These are phyloP conservation scores for Beauveria caledonica DNA, from an alignment of 2,329 filamentous ascomycete species.

Conservation along the genomic window DNA sequence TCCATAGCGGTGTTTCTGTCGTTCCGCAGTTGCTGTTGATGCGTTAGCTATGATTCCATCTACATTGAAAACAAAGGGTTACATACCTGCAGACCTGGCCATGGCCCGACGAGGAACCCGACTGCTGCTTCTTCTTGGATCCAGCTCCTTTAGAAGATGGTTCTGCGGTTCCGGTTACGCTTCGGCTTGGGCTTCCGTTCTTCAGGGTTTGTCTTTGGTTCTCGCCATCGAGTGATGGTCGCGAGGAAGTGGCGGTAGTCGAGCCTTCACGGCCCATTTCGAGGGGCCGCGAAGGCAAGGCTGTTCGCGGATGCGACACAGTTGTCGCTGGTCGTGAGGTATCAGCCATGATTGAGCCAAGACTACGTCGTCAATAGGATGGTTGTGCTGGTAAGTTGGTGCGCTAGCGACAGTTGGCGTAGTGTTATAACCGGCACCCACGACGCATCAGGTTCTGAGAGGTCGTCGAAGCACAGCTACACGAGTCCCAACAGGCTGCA, in stretches of 20 bases:
- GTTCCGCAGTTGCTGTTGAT: constrained; percentile 79
- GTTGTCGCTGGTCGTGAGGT: constrained; percentile 18
- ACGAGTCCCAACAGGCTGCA: background rate
- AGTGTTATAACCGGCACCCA: constrained; percentile 2
- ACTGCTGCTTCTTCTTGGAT: constrained; percentile 9
- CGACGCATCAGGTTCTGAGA: background rate
- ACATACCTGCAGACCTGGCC: constrained; percentile 12
- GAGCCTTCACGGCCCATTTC: constrained; percentile 21
- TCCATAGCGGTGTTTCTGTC: constrained; percentile 88
- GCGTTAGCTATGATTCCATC: background rate
- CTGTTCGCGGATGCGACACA: constrained; percentile 26
- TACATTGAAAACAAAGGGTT: background rate
- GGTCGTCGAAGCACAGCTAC: background rate
- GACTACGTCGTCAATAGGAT: background rate
- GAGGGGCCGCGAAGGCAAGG: constrained; percentile 30
- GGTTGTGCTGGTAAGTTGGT: background rate
- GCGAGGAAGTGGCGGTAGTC: constrained; percentile 12
- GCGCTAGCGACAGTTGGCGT: constrained; percentile 3
- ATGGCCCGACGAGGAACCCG: constrained; percentile 4
- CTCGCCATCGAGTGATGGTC: constrained; percentile 19
- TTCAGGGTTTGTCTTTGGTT: constrained; percentile 14
- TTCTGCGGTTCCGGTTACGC: constrained; percentile 19
- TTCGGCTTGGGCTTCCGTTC: constrained; percentile 21
- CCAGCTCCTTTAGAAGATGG: background rate
- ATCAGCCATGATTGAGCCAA: constrained; percentile 22